Evolutionary conservation across 129 eudicot genomes (phyloP).

Genomic region (Pseudognaphalium luteoalbum): DNA sequence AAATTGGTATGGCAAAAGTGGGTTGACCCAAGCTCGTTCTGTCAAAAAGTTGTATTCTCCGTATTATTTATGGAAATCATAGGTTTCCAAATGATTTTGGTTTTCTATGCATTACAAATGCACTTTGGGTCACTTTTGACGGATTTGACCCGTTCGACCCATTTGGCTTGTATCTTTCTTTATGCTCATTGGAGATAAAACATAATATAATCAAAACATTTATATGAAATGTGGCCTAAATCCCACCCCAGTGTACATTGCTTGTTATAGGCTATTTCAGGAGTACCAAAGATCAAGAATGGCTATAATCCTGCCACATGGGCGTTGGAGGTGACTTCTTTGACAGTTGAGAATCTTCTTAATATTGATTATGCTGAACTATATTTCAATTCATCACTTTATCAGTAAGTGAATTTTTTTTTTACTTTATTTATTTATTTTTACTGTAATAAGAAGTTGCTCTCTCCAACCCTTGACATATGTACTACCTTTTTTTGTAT

Average conservation of each 20-base stretch:
- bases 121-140: neutral
- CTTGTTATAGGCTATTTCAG: conserved; percentile 49
- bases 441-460: neutral
- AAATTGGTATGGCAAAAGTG: neutral
- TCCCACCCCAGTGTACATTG: neutral
- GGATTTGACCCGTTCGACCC: neutral
- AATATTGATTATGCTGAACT: conserved; percentile 57
- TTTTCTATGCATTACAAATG: neutral
- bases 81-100: neutral
- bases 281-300: conserved; percentile 56
- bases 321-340: conserved; percentile 61
- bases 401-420: conserved; percentile 41
- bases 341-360: conserved; percentile 43
- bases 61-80: no score
- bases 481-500: neutral
- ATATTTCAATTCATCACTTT: conserved; percentile 52
- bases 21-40: neutral
- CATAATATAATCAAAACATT: neutral
- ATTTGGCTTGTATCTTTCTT: neutral
- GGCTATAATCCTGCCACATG: conserved; percentile 84
- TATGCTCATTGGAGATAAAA: neutral
- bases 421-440: no score
- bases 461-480: neutral
- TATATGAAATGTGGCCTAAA: neutral
- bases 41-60: no score